Conservation (phyloP, 345 rosid species). For the Eutrema japonicum region DNA sequence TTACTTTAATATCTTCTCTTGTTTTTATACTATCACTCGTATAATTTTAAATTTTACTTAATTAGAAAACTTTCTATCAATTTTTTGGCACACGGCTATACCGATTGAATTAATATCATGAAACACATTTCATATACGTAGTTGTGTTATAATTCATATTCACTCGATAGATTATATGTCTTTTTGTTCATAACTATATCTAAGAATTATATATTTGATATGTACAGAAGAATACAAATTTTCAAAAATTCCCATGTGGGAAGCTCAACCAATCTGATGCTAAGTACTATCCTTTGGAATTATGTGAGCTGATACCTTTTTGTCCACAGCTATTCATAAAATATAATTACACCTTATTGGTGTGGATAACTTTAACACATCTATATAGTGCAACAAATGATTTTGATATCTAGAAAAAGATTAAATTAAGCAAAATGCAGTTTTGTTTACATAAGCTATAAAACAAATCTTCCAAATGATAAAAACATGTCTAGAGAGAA, state of each 20-base stretch:
- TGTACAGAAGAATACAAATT: constrained; percentile 16
- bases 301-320: constrained; percentile 26
- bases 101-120: too few species aligned
- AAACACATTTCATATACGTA: too few species aligned
- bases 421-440: neutral
- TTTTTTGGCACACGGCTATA: too few species aligned
- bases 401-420: neutral
- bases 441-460: neutral
- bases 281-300: constrained; percentile 28
- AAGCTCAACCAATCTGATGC: constrained; percentile 37
- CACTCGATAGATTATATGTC: neutral
- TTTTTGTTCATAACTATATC: neutral
- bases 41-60: too few species aligned
- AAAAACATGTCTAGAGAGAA: neutral
- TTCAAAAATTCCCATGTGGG: constrained; percentile 38
- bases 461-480: neutral
- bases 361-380: neutral
- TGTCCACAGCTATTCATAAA: constrained; percentile 24
- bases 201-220: neutral
- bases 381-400: neutral
- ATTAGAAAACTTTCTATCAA: too few species aligned
- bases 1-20: too few species aligned
- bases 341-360: constrained; percentile 2
- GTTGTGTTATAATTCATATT: neutral
- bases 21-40: too few species aligned